Conservation (phyloP, 257 asterid genomes). For the Asclepias syriaca region DNA sequence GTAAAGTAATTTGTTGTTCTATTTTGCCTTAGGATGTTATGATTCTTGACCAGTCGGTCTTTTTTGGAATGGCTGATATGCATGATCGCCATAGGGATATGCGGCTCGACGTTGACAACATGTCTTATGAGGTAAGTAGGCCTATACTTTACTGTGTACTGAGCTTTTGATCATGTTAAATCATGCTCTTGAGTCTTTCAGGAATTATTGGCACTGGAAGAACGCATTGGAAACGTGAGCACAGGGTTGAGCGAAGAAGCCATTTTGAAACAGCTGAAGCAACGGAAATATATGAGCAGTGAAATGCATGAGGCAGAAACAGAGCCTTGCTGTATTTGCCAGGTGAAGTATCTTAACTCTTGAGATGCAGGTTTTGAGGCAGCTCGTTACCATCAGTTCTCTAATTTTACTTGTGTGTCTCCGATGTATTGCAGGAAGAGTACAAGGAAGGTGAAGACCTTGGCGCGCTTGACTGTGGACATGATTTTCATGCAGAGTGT, state of each 20-base stretch:
- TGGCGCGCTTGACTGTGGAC: constrained; percentile 41
- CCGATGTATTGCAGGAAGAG: constrained; percentile 36
- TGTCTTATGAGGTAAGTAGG: constrained; percentile 41
- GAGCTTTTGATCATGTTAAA: neutral
- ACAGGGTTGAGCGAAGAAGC: constrained; percentile 39
- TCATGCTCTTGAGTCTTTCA: neutral
- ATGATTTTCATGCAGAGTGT: constrained; percentile 38
- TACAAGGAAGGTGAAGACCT: constrained; percentile 32
- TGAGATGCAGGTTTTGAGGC: neutral
- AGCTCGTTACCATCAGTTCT: neutral
- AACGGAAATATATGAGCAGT: constrained; percentile 19
- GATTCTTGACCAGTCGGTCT: constrained; percentile 40
- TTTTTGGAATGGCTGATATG: constrained; percentile 36
- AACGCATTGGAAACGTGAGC: constrained; percentile 41
- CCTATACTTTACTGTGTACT: neutral
- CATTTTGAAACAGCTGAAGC: constrained; percentile 30
- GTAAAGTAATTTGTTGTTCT: neutral
- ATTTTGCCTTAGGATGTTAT: constrained; percentile 32
- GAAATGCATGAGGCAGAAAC: constrained; percentile 19
- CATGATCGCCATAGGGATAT: constrained; percentile 47
- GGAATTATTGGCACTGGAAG: constrained; percentile 46
- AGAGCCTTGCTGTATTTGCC: constrained; percentile 48
- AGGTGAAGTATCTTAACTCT: constrained; percentile 20
- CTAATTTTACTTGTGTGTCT: neutral
- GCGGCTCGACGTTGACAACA: constrained; percentile 51